Evolutionary conservation across 1,284 basidiomycete species (phyloP).

Genomic region (Pseudozyma hubeiensis): DNA sequence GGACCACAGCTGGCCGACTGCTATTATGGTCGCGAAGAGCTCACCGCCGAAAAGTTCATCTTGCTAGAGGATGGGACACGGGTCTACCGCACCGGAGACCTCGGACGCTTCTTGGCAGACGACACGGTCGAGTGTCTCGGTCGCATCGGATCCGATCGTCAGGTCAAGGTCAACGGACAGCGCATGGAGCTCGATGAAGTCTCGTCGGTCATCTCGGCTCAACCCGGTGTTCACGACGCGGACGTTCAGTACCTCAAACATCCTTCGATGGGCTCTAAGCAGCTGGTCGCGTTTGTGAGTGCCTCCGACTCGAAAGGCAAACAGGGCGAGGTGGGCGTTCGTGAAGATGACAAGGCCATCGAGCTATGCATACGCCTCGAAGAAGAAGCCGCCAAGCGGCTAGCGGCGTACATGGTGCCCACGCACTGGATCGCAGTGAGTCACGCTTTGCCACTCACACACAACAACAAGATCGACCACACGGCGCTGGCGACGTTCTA

Average conservation of each 20-base stretch:
- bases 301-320: constrained; percentile 6
- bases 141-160: constrained; percentile 57
- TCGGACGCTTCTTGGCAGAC: constrained; percentile 61
- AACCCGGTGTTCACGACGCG: constrained; percentile 48
- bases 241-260: constrained; percentile 63
- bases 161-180: constrained; percentile 68
- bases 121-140: constrained; percentile 64
- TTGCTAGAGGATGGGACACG: constrained; percentile 51
- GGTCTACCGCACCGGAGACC: constrained; percentile 66
- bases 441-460: constrained; percentile 57
- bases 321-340: constrained; percentile 10
- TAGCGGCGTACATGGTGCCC: constrained; percentile 65
- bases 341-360: constrained; percentile 38
- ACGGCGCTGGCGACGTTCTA: constrained; percentile 47
- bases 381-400: constrained; percentile 41
- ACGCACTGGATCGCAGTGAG: constrained; percentile 52
- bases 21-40: constrained; percentile 59
- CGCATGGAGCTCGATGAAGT: constrained; percentile 67
- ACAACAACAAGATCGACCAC: constrained; percentile 66
- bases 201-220: constrained; percentile 46
- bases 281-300: constrained; percentile 62
- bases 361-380: constrained; percentile 39
- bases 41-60: constrained; percentile 60
- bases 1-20: constrained; percentile 66
- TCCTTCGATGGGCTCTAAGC: constrained; percentile 51